Conservation (phyloP, 2,329 filamentous ascomycete species). For the Aspergillus sp. region DNA sequence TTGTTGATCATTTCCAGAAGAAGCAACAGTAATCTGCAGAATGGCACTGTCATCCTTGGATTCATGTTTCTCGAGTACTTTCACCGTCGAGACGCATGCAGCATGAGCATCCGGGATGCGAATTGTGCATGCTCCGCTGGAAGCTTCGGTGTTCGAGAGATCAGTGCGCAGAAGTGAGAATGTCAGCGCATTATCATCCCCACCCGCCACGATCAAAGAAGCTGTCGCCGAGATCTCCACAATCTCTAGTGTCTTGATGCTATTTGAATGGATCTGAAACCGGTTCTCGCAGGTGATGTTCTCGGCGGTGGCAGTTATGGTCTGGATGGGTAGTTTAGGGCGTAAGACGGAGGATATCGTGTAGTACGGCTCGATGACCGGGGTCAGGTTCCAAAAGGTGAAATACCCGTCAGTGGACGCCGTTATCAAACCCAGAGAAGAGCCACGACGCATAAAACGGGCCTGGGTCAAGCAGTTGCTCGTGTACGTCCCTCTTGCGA, state of each 20-base stretch:
- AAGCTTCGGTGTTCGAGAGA: constrained; percentile 6
- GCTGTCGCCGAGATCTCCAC: constrained; percentile 29
- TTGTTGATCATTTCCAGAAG: constrained; percentile 47
- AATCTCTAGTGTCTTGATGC: constrained; percentile 61
- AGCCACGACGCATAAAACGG: constrained; percentile 37
- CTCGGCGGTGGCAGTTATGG: constrained; percentile 12
- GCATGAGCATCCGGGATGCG: constrained; percentile 44
- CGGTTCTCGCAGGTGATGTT: constrained; percentile 34
- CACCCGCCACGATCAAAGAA: constrained; percentile 66
- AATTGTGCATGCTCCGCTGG: constrained; percentile 27
- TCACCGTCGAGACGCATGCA: constrained; percentile 42
- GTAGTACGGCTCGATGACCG: constrained; percentile 28
- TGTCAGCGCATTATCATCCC: constrained; percentile 82
- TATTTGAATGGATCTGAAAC: constrained; percentile 70
- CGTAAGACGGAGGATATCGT: constrained; percentile 18
- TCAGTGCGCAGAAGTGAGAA: constrained; percentile 46
- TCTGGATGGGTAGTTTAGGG: constrained; percentile 23
- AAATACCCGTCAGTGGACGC: constrained; percentile 80
- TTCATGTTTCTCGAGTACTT: constrained; percentile 22
- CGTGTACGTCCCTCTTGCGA: constrained; percentile 61
- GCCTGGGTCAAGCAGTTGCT: constrained; percentile 73
- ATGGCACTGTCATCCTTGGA: constrained; percentile 2
- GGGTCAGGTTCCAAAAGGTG: constrained; percentile 55
- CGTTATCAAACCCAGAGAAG: constrained; percentile 52
- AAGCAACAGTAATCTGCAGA: constrained; percentile 27